Evolutionary conservation across 1,284 basidiomycete genomes (phyloP), one percentile per base, ranked within the genome.

Genomic region (Apiotrichum mycotoxinovorans): DNA sequence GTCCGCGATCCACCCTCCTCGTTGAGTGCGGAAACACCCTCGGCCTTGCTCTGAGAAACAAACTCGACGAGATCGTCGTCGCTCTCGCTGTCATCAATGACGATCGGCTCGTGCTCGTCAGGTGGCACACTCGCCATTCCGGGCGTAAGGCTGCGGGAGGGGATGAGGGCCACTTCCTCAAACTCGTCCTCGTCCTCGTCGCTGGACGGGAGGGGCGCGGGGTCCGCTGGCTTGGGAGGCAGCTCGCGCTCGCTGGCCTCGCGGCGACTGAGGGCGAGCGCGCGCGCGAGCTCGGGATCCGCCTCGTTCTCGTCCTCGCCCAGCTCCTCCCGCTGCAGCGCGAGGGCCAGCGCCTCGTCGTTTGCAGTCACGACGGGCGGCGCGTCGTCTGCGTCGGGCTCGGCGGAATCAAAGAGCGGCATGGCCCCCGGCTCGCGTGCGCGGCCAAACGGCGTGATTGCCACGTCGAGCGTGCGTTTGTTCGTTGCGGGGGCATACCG

Each of bases 331-430:
- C 72, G 71, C 56, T 75, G 73, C n/a, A 76, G 46, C 1, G 73
- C 73, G 22, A 74, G 52, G n/a, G 73, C 73, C 0, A 75, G 60
- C 11, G 70, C 75, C 51, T 76, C 72, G 51, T 76, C 73, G 54
- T 74, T 69, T 4, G 71, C 70, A 4, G 70, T 72, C 17, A 49
- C 12, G 23, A 3, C 18, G 14, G 40, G 40, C 35, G 17, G 18
- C 4, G 5, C 44, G 2, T 20, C 12, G 4, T 37, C 35, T 52
- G 7, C 77, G 25, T 84, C 83, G 2, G 82, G 80, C 2, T 81
- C 82, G 25, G 83, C 82, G 0, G 78, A 62, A 3, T 82, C 82
- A 66, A 90, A 88, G 38, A 88, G 74, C 0, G 82, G 80, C 23
- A 76, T 71, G 2, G 78, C 68, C 2, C 58, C 65, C 1, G 65